Base-by-base conservation (phyloP, 164 flowering plant genomes). In the Vitis cinerea region DNA sequence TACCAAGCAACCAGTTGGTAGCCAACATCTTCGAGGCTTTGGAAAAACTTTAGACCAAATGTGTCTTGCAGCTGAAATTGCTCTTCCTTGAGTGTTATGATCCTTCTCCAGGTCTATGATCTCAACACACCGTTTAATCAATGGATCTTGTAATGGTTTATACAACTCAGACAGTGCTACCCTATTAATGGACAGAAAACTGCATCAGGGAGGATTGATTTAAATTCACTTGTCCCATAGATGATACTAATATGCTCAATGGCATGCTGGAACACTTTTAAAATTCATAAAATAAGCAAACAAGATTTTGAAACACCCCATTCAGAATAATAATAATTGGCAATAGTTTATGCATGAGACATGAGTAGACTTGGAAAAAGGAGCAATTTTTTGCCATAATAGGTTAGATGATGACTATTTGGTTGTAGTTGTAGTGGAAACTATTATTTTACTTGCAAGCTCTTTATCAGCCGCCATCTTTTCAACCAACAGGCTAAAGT, bases 1-100 rank as follows among this genome's bases (percentile, higher is more conserved):
- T 84, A 95, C 99, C 94, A 95, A 80, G 80, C 92, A 93, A 64
- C 99, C 99, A 69, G 99, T 95, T 67, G 99, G 99, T 63, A 95
- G 76, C 99, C 99, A 95, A 75, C 86, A 84, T 82, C 94, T 87
- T 76, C 76, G 88, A 67, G 97, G 86, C 76, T 76, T 88, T 48
- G 99, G 99, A 64, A 83, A 81, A 30, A 89, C 61, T 82, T 93
- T 91, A 58, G 98, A 82, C 90, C 83, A 90, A 31, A 92, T 74
- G 71, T 81, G 80, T 79, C 65, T 86, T 55, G 86, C 84, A n/a
- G 57, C 68, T 55, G 83, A 75, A 47, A 65, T 17, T 14, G 63
- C 66, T 30, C 72, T 72, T 67, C 70, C 83, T 54, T 55, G 74
- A 68, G 75, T 61, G 23, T 61, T 17, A 9, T 75, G 75, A 44